Base-by-base conservation (phyloP, 768 basidiomycete species). In the Collybia sordida region DNA sequence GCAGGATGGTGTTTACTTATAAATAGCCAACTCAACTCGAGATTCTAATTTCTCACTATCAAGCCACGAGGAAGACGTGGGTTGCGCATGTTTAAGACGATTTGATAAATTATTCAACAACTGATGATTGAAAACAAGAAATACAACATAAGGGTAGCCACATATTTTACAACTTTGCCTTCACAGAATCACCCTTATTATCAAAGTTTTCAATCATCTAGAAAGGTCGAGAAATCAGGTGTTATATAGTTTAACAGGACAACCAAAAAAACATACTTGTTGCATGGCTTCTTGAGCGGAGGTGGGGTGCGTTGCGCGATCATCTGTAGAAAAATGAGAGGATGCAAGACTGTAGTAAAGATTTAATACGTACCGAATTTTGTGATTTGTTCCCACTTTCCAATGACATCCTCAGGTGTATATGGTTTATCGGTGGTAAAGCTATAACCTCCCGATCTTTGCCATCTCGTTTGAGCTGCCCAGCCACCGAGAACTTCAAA, bases 401-500 rank as follows among this genome's bases (percentile, higher is more conserved):
- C 66, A 12, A 86, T 62, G 42, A 98, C 75, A 48, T 86, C 83
- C 68, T 98, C 97, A 0, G 93, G 90, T 6, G 83, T 84, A 54
- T 89, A 78, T 3, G 78, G 74, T 51, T 77, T 78, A 63, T 86
- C 86, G 28, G 86, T 79, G 4, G 93, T 88, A 83, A 98, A 98
- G 6, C 89, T 87, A 61, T 86, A 72, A 8, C 95, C 97, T 1
- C 86, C 88, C 7, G 92, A 75, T 12, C 93, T 83, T 66, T 98
- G 90, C 95, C 96, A 99, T 50, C 96, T 79, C 25, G 90, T 86
- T 66, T 94, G 84, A 1, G 91, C 91, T 3, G 88, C 88, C 90
- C 93, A 98, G 0, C 96, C 97, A 19, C 90, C 94, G 12, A 79
- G 79, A 35, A 93, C 80, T 66, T 98, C 95, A 65, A 95, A 95